These are phyloP conservation scores for Phaeosphaeria sp. DNA, from an alignment of 2,329 filamentous ascomycete genomes.

Conservation along the genomic window DNA sequence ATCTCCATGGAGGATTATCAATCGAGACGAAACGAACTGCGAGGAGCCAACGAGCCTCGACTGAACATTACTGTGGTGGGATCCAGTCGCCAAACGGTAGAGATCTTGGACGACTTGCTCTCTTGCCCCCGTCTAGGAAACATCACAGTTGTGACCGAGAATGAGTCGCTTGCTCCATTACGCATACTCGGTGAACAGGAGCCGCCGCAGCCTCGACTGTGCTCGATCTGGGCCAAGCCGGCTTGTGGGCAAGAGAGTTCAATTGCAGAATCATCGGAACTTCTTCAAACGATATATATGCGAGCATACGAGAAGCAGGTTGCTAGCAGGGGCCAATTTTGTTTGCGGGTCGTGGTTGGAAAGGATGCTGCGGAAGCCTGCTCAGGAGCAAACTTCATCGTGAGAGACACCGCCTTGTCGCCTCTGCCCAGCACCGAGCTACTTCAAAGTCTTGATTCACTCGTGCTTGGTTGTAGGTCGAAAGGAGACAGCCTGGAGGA, in stretches of 20 bases:
- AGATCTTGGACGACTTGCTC: constrained; percentile 44
- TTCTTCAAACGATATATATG: constrained; percentile 42
- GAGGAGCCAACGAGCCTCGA: constrained; percentile 33
- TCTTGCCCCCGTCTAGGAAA: constrained; percentile 42
- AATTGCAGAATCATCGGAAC: constrained; percentile 33
- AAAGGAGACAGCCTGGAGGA: constrained; percentile 46
- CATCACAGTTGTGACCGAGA: constrained; percentile 44
- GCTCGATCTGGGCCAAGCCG: constrained; percentile 45
- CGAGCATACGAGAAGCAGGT: constrained; percentile 46
- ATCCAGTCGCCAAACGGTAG: constrained; percentile 33
- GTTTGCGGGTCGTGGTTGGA: constrained; percentile 35
- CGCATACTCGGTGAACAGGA: constrained; percentile 32
- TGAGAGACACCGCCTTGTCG: constrained; percentile 31
- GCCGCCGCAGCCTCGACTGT: constrained; percentile 38
- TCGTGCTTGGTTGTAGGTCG: constrained; percentile 43
- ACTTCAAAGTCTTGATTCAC: constrained; percentile 38
- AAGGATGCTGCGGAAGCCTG: constrained; percentile 33
- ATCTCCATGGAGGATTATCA: constrained; percentile 42
- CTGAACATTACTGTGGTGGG: constrained; percentile 41
- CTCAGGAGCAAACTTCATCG: constrained; percentile 37
- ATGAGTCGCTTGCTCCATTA: constrained; percentile 38
- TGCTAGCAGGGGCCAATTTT: constrained; percentile 38
- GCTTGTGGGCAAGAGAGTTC: constrained; percentile 23
- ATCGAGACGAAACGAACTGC: constrained; percentile 37
- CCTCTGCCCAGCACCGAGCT: constrained; percentile 26